phyloP scores from a whole-genome alignment of 1,284 basidiomycete genomes.

The Taiwanofungus camphoratus region DNA sequence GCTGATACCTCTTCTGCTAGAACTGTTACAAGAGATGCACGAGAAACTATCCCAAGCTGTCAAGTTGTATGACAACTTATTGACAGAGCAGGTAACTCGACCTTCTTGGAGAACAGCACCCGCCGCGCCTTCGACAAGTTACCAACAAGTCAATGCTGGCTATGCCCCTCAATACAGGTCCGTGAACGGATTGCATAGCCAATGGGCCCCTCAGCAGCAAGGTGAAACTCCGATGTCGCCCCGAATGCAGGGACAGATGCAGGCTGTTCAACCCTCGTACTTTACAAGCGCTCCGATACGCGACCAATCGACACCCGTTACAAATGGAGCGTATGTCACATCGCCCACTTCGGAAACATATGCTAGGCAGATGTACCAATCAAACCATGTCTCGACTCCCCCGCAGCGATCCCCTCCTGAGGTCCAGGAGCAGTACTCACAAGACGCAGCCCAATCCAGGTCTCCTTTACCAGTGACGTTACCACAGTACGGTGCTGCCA shows the following conservation, averaged over 20 bases:
- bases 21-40: slow-evolving; percentile 88
- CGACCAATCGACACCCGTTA: slow-evolving; percentile 3
- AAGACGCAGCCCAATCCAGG: slow-evolving; percentile 11
- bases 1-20: slow-evolving; percentile 34
- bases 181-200: slow-evolving; percentile 20
- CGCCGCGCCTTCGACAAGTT: slow-evolving; percentile 20
- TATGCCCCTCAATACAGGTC: slow-evolving; percentile 26
- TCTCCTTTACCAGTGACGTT: slow-evolving; percentile 23
- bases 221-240: slow-evolving; percentile 16
- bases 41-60: slow-evolving; percentile 90
- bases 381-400: too few relatives aligned
- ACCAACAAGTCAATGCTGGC: slow-evolving; percentile 12
- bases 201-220: slow-evolving; percentile 24
- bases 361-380: slow-evolving; percentile 17
- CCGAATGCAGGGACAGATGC: slow-evolving; percentile 4
- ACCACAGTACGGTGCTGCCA: slow-evolving; percentile 20
- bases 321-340: slow-evolving; percentile 12
- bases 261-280: slow-evolving; percentile 16
- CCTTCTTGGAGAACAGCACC: slow-evolving; percentile 54
- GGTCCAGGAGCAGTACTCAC: slow-evolving; percentile 8
- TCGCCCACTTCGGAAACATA: slow-evolving; percentile 13
- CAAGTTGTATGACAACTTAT: slow-evolving; percentile 80
- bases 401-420: slow-evolving; percentile 10
- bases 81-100: slow-evolving; percentile 78
- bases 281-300: slow-evolving; percentile 8